Evolutionary conservation across 192 early-diverging fungal species (phyloP).

Genomic region (Diversispora eburnea): DNA sequence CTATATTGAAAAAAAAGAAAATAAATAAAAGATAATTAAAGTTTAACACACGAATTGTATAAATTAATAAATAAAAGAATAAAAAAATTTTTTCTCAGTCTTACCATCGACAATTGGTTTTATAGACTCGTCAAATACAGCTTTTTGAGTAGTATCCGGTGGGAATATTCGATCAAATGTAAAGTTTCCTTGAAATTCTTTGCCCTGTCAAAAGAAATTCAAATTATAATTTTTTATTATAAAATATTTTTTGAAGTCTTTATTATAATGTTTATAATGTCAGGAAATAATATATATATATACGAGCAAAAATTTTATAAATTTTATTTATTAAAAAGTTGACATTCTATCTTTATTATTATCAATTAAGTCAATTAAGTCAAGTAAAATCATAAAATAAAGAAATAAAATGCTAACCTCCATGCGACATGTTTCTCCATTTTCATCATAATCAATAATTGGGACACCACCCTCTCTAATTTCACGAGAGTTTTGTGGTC

Average conservation of each 20-base stretch:
- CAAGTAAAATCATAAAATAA: constrained; percentile 8
- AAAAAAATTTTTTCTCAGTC: constrained; percentile 7
- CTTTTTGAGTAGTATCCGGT: constrained; percentile 73
- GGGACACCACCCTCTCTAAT: constrained; percentile 86
- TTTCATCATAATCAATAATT: constrained; percentile 73
- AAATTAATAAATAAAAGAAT: neutral
- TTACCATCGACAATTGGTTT: constrained; percentile 89
- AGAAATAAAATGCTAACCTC: constrained; percentile 33
- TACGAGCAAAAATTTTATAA: no score
- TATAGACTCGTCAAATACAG: constrained; percentile 90
- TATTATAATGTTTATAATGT: no score
- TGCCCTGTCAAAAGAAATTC: constrained; percentile 36
- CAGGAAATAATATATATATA: no score
- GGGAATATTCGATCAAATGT: constrained; percentile 93
- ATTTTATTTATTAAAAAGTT: no score
- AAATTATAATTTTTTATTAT: neutral
- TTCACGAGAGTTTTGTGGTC: constrained; percentile 92
- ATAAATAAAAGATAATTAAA: neutral
- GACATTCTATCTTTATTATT: neutral
- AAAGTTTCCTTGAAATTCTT: constrained; percentile 69
- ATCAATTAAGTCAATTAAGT: neutral
- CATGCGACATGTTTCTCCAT: constrained; percentile 56
- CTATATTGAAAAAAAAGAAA: constrained; percentile 40
- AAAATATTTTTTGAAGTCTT: neutral
- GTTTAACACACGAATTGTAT: no score